These are phyloP conservation scores for Solanum chiquidenum DNA, from an alignment of 257 asterid genomes.

Conservation along the genomic window DNA sequence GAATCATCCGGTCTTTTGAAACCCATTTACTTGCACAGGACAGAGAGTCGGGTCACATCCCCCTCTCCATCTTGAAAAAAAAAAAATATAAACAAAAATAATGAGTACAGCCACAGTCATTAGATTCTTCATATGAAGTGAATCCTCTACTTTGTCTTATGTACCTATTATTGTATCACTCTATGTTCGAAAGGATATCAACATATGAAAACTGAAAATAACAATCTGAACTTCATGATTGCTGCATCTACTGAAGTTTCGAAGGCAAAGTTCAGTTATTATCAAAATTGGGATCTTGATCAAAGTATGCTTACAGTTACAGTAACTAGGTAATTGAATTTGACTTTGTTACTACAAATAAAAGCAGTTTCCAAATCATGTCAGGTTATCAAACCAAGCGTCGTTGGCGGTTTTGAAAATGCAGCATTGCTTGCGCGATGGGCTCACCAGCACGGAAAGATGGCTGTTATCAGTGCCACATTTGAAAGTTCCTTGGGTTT, in stretches of 20 bases:
- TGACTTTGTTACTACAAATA: background rate
- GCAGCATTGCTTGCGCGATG: slow-evolving; percentile 75
- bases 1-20: background rate
- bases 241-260: background rate
- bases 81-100: too few relatives aligned
- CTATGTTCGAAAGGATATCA: background rate
- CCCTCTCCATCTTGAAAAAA: background rate
- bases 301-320: background rate
- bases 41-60: background rate
- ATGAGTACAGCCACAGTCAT: background rate
- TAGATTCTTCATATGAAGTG: background rate
- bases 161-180: background rate
- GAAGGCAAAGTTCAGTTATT: background rate
- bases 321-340: background rate
- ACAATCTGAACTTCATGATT: background rate
- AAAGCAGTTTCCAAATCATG: background rate
- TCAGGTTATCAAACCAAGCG: slow-evolving; percentile 92
- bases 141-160: background rate
- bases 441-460: slow-evolving; percentile 88
- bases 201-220: background rate
- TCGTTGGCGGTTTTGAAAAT: slow-evolving; percentile 87
- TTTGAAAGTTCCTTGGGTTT: slow-evolving; percentile 75
- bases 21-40: background rate
- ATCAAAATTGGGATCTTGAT: background rate
- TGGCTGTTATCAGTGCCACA: slow-evolving; percentile 81